Evolutionary conservation across 1,284 basidiomycete genomes (phyloP).

Genomic region (Pisolithus thermaeus): DNA sequence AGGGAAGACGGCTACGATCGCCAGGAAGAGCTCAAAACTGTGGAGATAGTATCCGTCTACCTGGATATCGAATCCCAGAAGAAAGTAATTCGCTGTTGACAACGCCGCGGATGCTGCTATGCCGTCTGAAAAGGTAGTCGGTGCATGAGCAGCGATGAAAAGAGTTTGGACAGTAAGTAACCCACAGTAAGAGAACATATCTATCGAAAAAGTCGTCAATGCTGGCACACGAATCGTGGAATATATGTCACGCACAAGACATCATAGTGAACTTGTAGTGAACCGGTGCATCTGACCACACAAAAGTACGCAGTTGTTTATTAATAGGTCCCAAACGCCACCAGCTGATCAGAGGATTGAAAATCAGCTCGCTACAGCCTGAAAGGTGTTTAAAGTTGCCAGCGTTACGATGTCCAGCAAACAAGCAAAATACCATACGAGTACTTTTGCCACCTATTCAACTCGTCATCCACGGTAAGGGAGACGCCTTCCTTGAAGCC

Average conservation of each 20-base stretch:
- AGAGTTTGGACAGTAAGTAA: not conserved
- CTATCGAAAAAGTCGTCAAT: constrained; percentile 30
- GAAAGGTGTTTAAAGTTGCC: not conserved
- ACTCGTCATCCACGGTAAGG: constrained; percentile 67
- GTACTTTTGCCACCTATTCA: constrained; percentile 82
- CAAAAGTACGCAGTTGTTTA: constrained; percentile 63
- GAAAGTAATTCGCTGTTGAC: constrained; percentile 60
- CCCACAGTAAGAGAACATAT: constrained; percentile 74
- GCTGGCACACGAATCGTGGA: not conserved
- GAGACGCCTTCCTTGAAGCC: constrained; percentile 83
- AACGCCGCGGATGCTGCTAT: constrained; percentile 60
- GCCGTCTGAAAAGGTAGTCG: constrained; percentile 48
- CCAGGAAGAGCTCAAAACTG: constrained; percentile 67
- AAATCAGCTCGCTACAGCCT: constrained; percentile 70
- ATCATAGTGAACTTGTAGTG: constrained; percentile 77
- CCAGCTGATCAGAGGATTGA: constrained; percentile 69
- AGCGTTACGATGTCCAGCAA: not conserved
- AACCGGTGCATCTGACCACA: constrained; percentile 66
- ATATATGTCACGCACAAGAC: constrained; percentile 49
- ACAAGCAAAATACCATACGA: constrained; percentile 51
- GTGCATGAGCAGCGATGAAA: not conserved
- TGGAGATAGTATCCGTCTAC: constrained; percentile 64
- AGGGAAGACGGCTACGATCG: constrained; percentile 69
- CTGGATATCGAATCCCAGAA: constrained; percentile 55
- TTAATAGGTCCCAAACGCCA: constrained; percentile 66